Base-by-base conservation (phyloP, 768 basidiomycete genomes). In the Gautieria morchelliformis region DNA sequence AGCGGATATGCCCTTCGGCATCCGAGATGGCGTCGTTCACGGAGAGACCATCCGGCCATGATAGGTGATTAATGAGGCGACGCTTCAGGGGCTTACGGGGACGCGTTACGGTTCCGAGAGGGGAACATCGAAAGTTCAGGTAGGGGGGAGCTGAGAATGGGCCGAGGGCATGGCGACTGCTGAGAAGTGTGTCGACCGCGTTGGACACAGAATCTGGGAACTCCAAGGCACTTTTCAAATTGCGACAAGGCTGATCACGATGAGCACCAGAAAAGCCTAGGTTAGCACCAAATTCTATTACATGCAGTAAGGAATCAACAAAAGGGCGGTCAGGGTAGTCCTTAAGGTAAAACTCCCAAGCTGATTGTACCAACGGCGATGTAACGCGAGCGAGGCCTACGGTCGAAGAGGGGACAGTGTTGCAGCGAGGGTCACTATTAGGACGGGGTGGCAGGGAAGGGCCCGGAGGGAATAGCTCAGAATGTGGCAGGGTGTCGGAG, bases 1-100 rank as follows among this genome's bases (percentile, higher is more conserved):
- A 73, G 7, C n/a, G n/a, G n/a, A n/a, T n/a, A n/a, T n/a, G n/a
- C n/a, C 63, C 68, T 59, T 71, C 64, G 1, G 52, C 20, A 19
- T 71, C 65, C 0, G 68, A 61, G 50, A 73, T 66, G 14, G 53
- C 60, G 30, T 65, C 61, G 39, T 66, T 66, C 14, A 64, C 59
- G 4, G 65, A 66, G 1, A 19, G 5, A 3, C 57, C 41, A 17
- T 42, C 33, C 1, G 65, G 65, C 65, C 63, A 64, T 0, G 62
- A 66, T 11, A 66, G 57, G 49, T 64, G 65, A 42, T 63, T 58
- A 22, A 65, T 65, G 0, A 52, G 49, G 20, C 59, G 56, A 9
- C 56, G 20, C 27, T 65, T 65, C 4, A 62, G 60, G 35, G 50
- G 63, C 22, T 60, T 62, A 48, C 62, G 40, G 22, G 41, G 41